Evolutionary conservation across 345 rosid genomes (phyloP).

Genomic region (Gossypium anomalum): DNA sequence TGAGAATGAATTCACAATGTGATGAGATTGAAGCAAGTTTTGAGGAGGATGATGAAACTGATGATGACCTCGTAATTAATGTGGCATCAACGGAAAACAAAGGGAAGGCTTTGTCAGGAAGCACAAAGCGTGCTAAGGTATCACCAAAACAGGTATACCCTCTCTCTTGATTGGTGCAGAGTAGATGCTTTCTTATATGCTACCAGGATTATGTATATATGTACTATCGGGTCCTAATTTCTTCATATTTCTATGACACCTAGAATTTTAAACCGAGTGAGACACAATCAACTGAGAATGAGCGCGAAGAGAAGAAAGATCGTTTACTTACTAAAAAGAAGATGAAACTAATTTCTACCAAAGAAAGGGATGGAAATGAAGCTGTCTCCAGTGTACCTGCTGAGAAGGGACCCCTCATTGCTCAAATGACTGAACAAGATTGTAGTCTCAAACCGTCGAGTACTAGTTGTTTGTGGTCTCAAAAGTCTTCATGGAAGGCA

Average conservation of each 20-base stretch:
- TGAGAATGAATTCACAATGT: neutral
- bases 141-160: constrained; percentile 36
- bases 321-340: constrained; percentile 31
- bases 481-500: constrained; percentile 72
- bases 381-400: constrained; percentile 20
- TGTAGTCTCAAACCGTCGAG: constrained; percentile 25
- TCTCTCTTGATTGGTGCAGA: neutral
- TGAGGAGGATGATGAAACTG: constrained; percentile 18
- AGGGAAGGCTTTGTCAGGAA: constrained; percentile 4
- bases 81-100: constrained; percentile 31
- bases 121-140: constrained; percentile 19
- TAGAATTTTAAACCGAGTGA: constrained; percentile 37
- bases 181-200: neutral
- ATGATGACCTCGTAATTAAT: constrained; percentile 53
- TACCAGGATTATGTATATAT: neutral
- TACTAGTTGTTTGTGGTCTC: constrained; percentile 46
- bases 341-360: constrained; percentile 22
- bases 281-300: constrained; percentile 18
- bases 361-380: constrained; percentile 31
- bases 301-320: constrained; percentile 25
- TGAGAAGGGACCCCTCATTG: constrained; percentile 21
- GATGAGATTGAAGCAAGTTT: neutral
- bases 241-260: constrained; percentile 21
- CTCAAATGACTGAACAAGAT: constrained; percentile 19
- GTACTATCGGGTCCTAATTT: neutral